These are phyloP conservation scores for Cercospora sp. DNA, from an alignment of 2,329 filamentous ascomycete genomes.

Conservation along the genomic window DNA sequence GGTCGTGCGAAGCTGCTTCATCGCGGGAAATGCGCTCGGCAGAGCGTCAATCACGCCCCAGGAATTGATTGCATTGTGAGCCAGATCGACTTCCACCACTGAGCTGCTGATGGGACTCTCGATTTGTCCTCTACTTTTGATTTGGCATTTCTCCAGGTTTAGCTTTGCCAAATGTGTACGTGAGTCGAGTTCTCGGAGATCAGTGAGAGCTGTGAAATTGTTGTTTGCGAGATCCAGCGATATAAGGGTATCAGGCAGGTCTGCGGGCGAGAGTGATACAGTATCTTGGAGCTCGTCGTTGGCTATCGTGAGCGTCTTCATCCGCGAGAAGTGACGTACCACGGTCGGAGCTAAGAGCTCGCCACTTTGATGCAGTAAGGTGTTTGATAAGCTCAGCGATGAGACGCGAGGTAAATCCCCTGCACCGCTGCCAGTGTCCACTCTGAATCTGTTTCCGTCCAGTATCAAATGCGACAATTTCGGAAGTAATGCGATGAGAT, in stretches of 20 bases:
- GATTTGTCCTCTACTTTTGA: slow-evolving; percentile 48
- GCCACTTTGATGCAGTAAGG: slow-evolving; percentile 44
- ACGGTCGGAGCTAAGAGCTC: slow-evolving; percentile 46
- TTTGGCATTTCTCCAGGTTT: slow-evolving; percentile 73
- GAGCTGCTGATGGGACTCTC: slow-evolving; percentile 35
- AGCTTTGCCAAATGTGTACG: slow-evolving; percentile 56
- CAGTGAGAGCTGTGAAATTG: slow-evolving; percentile 60
- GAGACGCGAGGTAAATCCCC: slow-evolving; percentile 16
- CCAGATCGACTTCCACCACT: slow-evolving; percentile 47
- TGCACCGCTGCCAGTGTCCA: background rate
- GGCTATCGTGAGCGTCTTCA: slow-evolving; percentile 54
- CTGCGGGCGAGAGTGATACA: slow-evolving; percentile 35
- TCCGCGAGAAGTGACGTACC: slow-evolving; percentile 54
- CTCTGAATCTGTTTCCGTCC: slow-evolving; percentile 67
- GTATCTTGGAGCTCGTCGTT: slow-evolving; percentile 40
- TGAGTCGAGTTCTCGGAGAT: slow-evolving; percentile 60
- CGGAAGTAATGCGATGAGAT: slow-evolving; percentile 71
- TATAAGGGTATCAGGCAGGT: slow-evolving; percentile 56
- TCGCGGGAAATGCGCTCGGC: slow-evolving; percentile 65
- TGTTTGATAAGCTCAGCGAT: slow-evolving; percentile 53
- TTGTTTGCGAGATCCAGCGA: slow-evolving; percentile 74
- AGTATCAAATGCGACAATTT: slow-evolving; percentile 52
- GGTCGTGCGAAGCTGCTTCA: slow-evolving; percentile 74
- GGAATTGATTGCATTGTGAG: slow-evolving; percentile 50
- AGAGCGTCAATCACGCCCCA: slow-evolving; percentile 78